Evolutionary conservation across 805 yeast genomes (phyloP), one percentile per base, ranked within the genome.

Genomic region (Candida nemodendra): DNA sequence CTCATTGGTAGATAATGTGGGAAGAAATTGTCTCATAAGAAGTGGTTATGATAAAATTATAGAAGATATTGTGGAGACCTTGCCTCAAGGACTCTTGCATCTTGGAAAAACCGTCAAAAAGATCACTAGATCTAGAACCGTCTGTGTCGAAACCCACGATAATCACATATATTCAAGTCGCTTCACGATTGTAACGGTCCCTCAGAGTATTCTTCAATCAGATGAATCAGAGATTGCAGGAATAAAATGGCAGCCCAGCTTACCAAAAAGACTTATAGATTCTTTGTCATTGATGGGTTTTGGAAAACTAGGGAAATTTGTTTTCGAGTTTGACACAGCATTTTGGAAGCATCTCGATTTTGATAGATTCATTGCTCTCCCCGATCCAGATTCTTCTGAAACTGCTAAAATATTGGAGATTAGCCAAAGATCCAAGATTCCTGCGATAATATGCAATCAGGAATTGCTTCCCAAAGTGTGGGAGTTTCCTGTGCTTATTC

Each of bases 251-350:
- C 48, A 42, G 0, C 88, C 89, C 0, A 58, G 64, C 4, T 58
- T 84, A 11, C 85, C 87, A 0, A n/a, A 18, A 5, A 40, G 50
- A 1, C 64, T 82, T 11, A 40, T 44, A 8, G 61, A 62, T 1
- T 63, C 83, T 0, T 62, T 85, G 11, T 49, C 61, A 2, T 61
- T 65, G 9, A 68, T 81, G 48, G 74, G 75, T 42, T 79, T 72
- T 58, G 90, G 90, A 0, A 73, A 81, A 1, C 61, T 86, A 27
- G 95, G 95, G 0, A 86, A 86, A 56, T 77, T 84, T 9, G 62
- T 84, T 0, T 67, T 86, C 41, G 90, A 82, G 54, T 86, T 86
- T 54, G 77, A 74, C 4, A 42, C 58, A 1, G 59, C 72, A 2
- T 81, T 80, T 60, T 85, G 95, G 95, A 59, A 64, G 38, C 30